Conservation (phyloP, 352 stramenopile genomes). For the Salisapilia sapeloensis region DNA sequence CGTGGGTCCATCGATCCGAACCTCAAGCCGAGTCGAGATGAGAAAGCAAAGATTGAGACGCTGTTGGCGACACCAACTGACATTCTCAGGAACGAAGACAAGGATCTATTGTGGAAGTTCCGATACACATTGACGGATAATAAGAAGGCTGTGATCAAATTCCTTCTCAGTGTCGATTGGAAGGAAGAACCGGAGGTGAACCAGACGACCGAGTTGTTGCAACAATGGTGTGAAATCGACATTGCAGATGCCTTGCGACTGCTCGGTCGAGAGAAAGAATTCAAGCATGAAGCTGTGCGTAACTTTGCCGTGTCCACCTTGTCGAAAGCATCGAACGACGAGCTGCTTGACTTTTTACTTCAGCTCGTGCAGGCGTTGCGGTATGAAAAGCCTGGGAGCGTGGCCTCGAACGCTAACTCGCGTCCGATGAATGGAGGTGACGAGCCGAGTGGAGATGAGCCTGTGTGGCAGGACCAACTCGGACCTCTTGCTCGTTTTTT, state of each 20-base stretch:
- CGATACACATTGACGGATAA: slow-evolving; percentile 91
- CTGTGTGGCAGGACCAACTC: slow-evolving; percentile 24
- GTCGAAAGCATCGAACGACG: slow-evolving; percentile 89
- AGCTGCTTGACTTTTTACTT: slow-evolving; percentile 94
- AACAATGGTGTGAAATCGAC: slow-evolving; percentile 87
- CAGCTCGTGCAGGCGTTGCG: slow-evolving; percentile 97
- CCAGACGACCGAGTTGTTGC: slow-evolving; percentile 73
- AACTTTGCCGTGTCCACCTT: slow-evolving; percentile 96
- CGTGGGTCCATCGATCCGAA: slow-evolving; percentile 94
- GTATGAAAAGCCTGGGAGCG: slow-evolving; percentile 42
- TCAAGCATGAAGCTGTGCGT: slow-evolving; percentile 83
- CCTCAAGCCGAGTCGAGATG: slow-evolving; percentile 92
- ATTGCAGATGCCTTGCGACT: slow-evolving; percentile 97
- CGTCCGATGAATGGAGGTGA: slow-evolving; percentile 23
- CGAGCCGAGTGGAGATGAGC: slow-evolving; percentile 17
- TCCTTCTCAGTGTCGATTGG: slow-evolving; percentile 97
- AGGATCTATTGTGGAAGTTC: slow-evolving; percentile 93
- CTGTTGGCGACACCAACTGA: slow-evolving; percentile 89
- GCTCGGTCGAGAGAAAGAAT: slow-evolving; percentile 83
- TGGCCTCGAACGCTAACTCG: slow-evolving; percentile 11
- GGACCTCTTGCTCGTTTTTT: slow-evolving; percentile 86
- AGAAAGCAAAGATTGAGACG: slow-evolving; percentile 84
- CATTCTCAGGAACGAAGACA: slow-evolving; percentile 85
- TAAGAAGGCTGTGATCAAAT: slow-evolving; percentile 94
- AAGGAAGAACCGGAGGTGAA: slow-evolving; percentile 94